Conservation (phyloP, 768 basidiomycete species). For the Leccinum rimulosum region DNA sequence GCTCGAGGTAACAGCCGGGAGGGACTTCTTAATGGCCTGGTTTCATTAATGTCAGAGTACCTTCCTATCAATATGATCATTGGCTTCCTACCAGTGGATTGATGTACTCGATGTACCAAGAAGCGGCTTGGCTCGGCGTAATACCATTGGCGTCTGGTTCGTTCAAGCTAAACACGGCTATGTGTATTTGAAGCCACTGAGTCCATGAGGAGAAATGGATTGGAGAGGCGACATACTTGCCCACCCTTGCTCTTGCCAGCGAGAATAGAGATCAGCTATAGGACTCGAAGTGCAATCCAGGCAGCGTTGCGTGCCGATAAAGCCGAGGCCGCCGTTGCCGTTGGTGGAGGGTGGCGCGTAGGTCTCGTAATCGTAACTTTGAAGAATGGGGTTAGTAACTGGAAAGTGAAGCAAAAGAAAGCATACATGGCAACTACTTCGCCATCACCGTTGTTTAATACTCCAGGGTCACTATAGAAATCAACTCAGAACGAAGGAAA, state of each 20-base stretch:
- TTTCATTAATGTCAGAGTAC: background rate
- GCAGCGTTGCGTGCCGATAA: conserved; percentile 41
- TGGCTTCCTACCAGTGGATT: conserved; percentile 34
- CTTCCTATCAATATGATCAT: background rate
- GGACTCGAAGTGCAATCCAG: conserved; percentile 38
- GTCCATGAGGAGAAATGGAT: background rate
- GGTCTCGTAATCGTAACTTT: conserved; percentile 40
- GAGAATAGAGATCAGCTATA: conserved; percentile 29
- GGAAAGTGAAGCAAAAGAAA: background rate
- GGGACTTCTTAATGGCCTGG: conserved; percentile 37
- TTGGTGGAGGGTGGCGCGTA: conserved; percentile 34
- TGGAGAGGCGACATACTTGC: conserved; percentile 22
- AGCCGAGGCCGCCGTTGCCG: conserved; percentile 36
- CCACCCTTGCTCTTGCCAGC: conserved; percentile 33
- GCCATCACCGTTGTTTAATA: conserved; percentile 33
- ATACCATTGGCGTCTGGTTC: conserved; percentile 36
- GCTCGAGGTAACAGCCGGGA: conserved; percentile 38
- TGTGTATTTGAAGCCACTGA: background rate
- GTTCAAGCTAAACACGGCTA: conserved; percentile 37
- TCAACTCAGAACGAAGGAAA: conserved; percentile 1
- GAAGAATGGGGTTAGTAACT: background rate
- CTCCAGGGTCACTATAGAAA: conserved; percentile 26
- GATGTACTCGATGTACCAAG: conserved; percentile 35
- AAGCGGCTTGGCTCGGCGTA: conserved; percentile 29
- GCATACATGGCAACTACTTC: conserved; percentile 35